Conservation (phyloP, 148 eudicot genomes). For the Rhododendron mucronatum region DNA sequence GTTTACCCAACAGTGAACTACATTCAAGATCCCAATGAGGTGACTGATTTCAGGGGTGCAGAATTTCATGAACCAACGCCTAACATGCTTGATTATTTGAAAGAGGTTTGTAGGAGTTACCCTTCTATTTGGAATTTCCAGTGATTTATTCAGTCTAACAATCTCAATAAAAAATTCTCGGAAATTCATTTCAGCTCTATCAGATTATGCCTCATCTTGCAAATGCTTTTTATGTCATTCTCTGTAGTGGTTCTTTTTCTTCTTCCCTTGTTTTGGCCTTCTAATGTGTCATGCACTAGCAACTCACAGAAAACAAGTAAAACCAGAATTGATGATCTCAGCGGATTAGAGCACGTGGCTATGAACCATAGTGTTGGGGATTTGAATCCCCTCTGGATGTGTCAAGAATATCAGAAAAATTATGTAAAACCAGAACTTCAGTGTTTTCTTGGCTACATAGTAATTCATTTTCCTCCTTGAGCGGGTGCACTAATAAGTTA, state of each 20-base stretch:
- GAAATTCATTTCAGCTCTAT: background rate
- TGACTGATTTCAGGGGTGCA: slow-evolving; percentile 88
- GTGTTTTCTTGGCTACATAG: slow-evolving; percentile 1
- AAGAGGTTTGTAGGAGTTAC: slow-evolving; percentile 52
- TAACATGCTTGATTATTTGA: slow-evolving; percentile 68
- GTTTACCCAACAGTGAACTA: slow-evolving; percentile 97
- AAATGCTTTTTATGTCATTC: background rate
- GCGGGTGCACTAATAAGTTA: background rate
- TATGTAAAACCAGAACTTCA: background rate
- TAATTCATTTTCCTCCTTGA: background rate
- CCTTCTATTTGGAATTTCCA: background rate
- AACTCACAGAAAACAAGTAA: background rate
- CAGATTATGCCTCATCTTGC: background rate
- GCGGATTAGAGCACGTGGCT: background rate
- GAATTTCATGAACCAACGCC: slow-evolving; percentile 99
- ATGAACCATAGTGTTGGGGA: background rate
- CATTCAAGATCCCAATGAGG: slow-evolving; percentile 91
- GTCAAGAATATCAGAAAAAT: background rate
- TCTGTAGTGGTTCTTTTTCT: background rate
- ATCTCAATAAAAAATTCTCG: background rate
- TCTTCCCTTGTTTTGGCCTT: background rate
- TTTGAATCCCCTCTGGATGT: background rate
- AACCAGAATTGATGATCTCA: background rate
- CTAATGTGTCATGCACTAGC: background rate
- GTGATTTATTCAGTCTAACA: background rate